Evolutionary conservation across 345 rosid species (phyloP), one percentile per base, ranked within the genome.

Genomic region (Eucalyptus regnans): DNA sequence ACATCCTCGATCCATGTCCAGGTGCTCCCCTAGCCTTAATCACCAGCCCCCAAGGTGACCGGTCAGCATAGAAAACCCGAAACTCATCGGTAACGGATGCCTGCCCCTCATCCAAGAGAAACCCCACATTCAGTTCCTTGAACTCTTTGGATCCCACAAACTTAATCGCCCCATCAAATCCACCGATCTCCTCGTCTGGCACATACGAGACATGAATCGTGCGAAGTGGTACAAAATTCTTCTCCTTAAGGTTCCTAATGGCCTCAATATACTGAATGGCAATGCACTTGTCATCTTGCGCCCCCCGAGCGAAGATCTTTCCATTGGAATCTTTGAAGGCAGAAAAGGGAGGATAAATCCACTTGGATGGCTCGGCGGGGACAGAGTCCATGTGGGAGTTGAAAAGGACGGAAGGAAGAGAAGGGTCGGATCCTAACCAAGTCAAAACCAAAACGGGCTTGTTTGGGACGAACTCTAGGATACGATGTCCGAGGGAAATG

Each of bases 381-480:
- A 97, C 99, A 66, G 99, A 97, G 88, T 97, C 99, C 92, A 97
- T 96, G 88, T 97, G 99, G 90, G 99, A 96, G 92, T 96, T 97
- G 91, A 97, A 92, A 88, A 97, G 95, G 56, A 97, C 62, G 3
- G 97, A 96, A 51, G 96, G 95, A 43, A 96, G 96, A 31, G 95
- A 90, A 27, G 97, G 96, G 89, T 95, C 58, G 7, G 97, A 92
- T 64, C 98, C 99, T 2, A 91, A 89, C 99, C 99, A 97, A 41
- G 97, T 95, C 43, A 97, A 51, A 6, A 96, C 90, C 33, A 96
- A 93, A 50, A 95, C 71, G 8, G 97, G 98, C 87, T 97, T 97
- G 2, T 89, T 68, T 6, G 93, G 87, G n/a, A 48, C 89, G 91
- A 93, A 96, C 58, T 96, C 95, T 43, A 95, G 88, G 87, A 93